Percentiles rank a stretch among this genome's conserved stretches.
These are phyloP conservation scores for Capronia coronata DNA, from an alignment of 2,329 filamentous ascomycete species.

Conservation along the genomic window DNA sequence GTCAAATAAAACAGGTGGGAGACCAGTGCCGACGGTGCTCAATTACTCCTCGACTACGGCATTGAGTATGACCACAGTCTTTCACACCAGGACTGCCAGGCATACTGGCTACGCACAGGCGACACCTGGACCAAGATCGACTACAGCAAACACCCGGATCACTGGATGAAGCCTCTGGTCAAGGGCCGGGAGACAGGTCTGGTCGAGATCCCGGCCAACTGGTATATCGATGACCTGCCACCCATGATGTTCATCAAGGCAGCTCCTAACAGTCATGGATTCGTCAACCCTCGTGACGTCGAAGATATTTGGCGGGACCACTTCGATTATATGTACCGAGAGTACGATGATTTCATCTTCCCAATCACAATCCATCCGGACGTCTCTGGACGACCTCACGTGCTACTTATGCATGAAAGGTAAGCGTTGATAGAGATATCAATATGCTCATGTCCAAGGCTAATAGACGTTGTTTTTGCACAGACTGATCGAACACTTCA, in stretches of 20 bases:
- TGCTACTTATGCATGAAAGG: conserved; percentile 64
- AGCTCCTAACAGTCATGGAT: conserved; percentile 49
- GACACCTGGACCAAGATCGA: conserved; percentile 43
- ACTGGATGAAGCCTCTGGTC: conserved; percentile 41
- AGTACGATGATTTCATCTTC: conserved; percentile 71
- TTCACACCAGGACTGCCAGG: conserved; percentile 40
- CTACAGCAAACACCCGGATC: conserved; percentile 37
- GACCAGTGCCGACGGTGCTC: conserved; percentile 58
- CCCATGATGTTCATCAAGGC: conserved; percentile 50
- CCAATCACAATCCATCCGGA: conserved; percentile 73
- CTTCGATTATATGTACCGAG: conserved; percentile 64
- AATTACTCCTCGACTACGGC: conserved; percentile 39
- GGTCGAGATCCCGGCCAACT: conserved; percentile 41
- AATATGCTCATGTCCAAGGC: too few relatives aligned
- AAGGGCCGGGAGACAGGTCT: conserved; percentile 19
- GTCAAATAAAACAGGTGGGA: conserved; percentile 52
- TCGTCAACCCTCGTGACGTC: conserved; percentile 52
- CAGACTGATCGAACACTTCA: conserved; percentile 59
- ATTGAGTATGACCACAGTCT: conserved; percentile 42
- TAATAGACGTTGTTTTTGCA: not conserved
- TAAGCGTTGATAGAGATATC: conserved; percentile 21
- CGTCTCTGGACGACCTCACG: conserved; percentile 64
- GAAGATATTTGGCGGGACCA: conserved; percentile 44
- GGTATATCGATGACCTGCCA: conserved; percentile 31
- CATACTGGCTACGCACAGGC: conserved; percentile 41